These are phyloP conservation scores for Aquilaria sinensis DNA, from an alignment of 345 rosid species.

Conservation along the genomic window DNA sequence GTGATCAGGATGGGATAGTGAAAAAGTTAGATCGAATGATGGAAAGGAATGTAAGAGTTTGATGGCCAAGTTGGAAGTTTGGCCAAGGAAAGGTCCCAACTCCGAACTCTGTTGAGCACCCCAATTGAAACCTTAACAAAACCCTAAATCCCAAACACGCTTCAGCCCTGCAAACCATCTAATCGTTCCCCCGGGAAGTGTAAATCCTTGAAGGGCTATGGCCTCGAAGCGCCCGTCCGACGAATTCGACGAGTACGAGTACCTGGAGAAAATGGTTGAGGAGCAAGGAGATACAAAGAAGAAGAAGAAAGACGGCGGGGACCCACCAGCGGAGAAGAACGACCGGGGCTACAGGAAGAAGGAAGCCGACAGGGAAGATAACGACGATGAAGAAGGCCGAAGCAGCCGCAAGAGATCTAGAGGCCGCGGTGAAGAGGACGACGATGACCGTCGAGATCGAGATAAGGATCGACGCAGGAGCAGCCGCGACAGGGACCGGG, in stretches of 20 bases:
- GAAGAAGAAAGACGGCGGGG: conserved; percentile 37
- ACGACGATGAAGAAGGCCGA: conserved; percentile 36
- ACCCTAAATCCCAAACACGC: conserved; percentile 9
- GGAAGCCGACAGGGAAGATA: conserved; percentile 39
- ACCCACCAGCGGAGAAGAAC: conserved; percentile 37
- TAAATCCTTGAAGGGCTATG: conserved; percentile 24
- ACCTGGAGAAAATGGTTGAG: conserved; percentile 86
- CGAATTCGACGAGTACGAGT: conserved; percentile 96
- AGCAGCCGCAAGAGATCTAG: conserved; percentile 55
- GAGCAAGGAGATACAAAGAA: conserved; percentile 35
- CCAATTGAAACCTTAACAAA: conserved; percentile 14
- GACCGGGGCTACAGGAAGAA: conserved; percentile 74
- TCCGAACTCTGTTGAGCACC: too few species aligned
- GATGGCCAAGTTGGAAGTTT: too few species aligned
- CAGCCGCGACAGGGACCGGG: conserved; percentile 32
- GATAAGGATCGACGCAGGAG: conserved; percentile 46
- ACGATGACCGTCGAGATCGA: conserved; percentile 39
- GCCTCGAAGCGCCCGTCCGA: conserved; percentile 21
- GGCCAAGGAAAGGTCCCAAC: too few species aligned
- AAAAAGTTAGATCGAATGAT: too few species aligned
- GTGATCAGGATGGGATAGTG: too few species aligned
- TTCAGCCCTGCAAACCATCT: background rate
- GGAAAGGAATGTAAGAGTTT: too few species aligned
- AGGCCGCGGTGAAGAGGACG: conserved; percentile 50
- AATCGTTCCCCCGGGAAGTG: conserved; percentile 4